Conservation (phyloP, 2,329 filamentous ascomycete species). For the Cladosporium sp. region DNA sequence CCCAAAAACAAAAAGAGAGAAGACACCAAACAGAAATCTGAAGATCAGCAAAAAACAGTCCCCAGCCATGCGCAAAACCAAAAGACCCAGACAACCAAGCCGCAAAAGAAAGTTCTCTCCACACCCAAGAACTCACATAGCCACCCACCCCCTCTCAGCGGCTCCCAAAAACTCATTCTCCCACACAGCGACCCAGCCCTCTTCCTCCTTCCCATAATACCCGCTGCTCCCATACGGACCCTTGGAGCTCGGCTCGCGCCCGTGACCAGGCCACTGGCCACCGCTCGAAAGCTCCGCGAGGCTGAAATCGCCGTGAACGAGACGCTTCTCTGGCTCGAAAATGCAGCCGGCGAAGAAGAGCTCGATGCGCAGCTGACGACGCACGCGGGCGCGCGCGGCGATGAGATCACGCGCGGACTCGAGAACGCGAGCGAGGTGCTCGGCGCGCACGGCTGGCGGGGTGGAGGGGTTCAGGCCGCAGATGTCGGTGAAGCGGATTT, state of each 20-base stretch:
- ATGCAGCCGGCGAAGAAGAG: conserved; percentile 51
- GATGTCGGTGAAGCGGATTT: conserved; percentile 47
- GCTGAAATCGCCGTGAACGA: conserved; percentile 48
- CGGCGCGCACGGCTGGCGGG: conserved; percentile 30
- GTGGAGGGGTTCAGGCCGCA: conserved; percentile 37
- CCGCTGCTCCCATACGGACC: conserved; percentile 48
- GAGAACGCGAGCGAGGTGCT: conserved; percentile 39
- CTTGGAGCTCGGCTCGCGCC: conserved; percentile 36
- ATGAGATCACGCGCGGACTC: conserved; percentile 40
- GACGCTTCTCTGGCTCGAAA: conserved; percentile 43
- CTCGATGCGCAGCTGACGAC: conserved; percentile 42
- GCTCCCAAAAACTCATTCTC: conserved; percentile 32
- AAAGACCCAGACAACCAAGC: too few relatives aligned
- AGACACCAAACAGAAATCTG: too few relatives aligned
- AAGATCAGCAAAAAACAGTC: too few relatives aligned
- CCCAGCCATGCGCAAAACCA: too few relatives aligned
- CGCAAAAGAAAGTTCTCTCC: too few relatives aligned
- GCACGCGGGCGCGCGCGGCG: conserved; percentile 32
- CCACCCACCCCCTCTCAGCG: conserved; percentile 31
- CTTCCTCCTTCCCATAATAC: conserved; percentile 46
- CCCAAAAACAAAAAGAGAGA: too few relatives aligned
- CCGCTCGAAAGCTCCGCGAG: conserved; percentile 38
- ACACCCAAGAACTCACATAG: conserved; percentile 18
- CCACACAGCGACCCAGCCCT: conserved; percentile 37
- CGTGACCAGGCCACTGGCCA: conserved; percentile 37